Percentiles rank a stretch among this genome's conserved stretches.
Evolutionary conservation across 2,329 filamentous ascomycete genomes (phyloP).

Genomic region (Hypoxylon sp.): DNA sequence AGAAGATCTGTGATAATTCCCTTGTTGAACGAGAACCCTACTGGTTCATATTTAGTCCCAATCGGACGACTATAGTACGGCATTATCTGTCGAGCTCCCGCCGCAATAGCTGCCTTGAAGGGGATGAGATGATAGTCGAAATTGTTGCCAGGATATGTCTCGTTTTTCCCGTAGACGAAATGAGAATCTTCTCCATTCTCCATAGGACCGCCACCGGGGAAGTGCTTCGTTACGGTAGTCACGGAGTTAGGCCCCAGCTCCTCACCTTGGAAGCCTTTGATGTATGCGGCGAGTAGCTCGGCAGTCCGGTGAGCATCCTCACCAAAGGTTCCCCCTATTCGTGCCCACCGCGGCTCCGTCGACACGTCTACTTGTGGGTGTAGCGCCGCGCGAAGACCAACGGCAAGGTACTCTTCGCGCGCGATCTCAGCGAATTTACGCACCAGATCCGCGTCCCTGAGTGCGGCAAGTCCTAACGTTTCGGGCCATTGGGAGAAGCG

Average conservation of each 20-base stretch:
- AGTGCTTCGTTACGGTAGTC: slow-evolving; percentile 67
- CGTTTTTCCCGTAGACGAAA: slow-evolving; percentile 67
- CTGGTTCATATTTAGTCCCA: slow-evolving; percentile 62
- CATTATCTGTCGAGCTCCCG: slow-evolving; percentile 67
- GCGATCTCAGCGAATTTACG: slow-evolving; percentile 64
- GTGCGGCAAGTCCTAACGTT: slow-evolving; percentile 64
- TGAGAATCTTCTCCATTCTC: slow-evolving; percentile 67
- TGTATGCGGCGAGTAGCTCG: slow-evolving; percentile 59
- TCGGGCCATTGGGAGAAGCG: slow-evolving; percentile 67
- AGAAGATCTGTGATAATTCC: slow-evolving; percentile 65
- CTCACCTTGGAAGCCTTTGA: slow-evolving; percentile 64
- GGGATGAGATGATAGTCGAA: slow-evolving; percentile 66
- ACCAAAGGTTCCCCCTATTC: slow-evolving; percentile 62
- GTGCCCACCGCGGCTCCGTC: slow-evolving; percentile 67
- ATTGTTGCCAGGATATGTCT: slow-evolving; percentile 65
- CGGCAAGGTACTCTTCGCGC: slow-evolving; percentile 61
- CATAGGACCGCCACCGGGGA: slow-evolving; percentile 66
- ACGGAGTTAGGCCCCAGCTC: slow-evolving; percentile 61
- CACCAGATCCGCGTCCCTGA: slow-evolving; percentile 61
- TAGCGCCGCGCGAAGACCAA: slow-evolving; percentile 62
- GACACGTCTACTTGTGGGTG: slow-evolving; percentile 67
- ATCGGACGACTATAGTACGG: slow-evolving; percentile 66
- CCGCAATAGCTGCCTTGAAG: slow-evolving; percentile 65
- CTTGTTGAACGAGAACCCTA: slow-evolving; percentile 67
- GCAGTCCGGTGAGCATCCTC: slow-evolving; percentile 63